phyloP scores from a whole-genome alignment of 202 grass and related monocot genomes.

The Cymbopogon flexuosus region DNA sequence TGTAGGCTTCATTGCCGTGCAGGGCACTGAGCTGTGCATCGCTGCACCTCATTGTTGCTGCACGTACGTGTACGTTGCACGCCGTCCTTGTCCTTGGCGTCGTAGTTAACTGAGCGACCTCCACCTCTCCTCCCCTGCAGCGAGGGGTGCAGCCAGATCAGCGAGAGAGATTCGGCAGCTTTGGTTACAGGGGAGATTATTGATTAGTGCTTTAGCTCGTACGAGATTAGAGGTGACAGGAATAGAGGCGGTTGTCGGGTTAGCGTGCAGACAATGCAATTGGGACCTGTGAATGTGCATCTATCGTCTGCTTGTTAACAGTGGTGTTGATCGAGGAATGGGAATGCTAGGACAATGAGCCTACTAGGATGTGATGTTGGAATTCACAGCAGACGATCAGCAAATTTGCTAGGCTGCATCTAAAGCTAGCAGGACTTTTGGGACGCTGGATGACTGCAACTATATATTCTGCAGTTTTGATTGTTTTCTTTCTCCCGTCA shows the following conservation, averaged over 20 bases:
- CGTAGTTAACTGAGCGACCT: neutral
- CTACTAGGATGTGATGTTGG: neutral
- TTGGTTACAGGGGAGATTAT: neutral
- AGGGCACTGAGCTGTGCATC: neutral
- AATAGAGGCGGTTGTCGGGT: constrained; percentile 19
- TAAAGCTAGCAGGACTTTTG: constrained; percentile 4
- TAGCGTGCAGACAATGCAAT: constrained; percentile 26
- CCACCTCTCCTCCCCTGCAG: too few species aligned
- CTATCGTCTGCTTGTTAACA: neutral
- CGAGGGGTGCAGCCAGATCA: neutral
- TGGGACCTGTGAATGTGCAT: constrained; percentile 41
- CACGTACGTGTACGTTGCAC: neutral
- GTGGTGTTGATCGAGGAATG: neutral
- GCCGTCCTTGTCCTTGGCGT: neutral
- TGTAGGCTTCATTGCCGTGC: neutral
- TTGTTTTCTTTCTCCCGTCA: neutral
- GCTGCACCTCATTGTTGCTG: constrained; percentile 3
- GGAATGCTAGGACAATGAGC: neutral
- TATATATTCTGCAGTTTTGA: neutral
- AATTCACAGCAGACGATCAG: neutral
- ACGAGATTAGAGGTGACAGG: constrained; percentile 25
- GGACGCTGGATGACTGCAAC: neutral
- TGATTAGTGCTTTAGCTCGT: constrained; percentile 11
- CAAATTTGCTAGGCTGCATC: neutral
- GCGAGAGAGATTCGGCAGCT: constrained; percentile 8